Percentiles rank a stretch among this genome's conserved stretches.
Conservation (phyloP, 345 rosid genomes). For the Hirschfeldia incana region DNA sequence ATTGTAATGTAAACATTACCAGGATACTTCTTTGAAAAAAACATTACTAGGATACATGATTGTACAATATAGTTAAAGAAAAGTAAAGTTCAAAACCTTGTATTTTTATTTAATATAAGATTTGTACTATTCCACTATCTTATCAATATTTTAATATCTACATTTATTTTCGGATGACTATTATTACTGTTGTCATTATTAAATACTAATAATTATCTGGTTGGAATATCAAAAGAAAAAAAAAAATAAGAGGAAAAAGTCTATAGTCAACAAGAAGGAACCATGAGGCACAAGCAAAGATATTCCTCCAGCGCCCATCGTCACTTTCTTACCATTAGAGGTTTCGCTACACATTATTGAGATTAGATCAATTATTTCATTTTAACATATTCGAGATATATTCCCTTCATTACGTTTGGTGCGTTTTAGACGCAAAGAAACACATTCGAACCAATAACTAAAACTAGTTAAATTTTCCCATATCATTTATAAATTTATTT, state of each 20-base stretch:
- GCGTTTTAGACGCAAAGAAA: slow-evolving; percentile 22
- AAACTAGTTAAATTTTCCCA: slow-evolving; percentile 2
- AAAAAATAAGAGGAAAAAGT: slow-evolving; percentile 31
- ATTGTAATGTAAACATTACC: not conserved
- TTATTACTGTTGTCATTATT: not conserved
- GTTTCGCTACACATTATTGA: slow-evolving; percentile 9
- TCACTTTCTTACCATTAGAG: slow-evolving; percentile 41
- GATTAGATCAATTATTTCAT: not conserved
- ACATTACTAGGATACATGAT: not conserved
- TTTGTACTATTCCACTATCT: not conserved
- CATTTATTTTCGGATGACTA: not conserved
- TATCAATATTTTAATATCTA: not conserved
- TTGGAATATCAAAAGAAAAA: slow-evolving; percentile 26
- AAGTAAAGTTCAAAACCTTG: not conserved
- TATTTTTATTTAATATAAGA: not conserved
- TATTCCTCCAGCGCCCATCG: slow-evolving; percentile 34
- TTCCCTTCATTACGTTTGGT: not conserved
- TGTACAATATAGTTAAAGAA: not conserved
- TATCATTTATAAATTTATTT: not conserved
- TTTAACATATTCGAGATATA: not conserved
- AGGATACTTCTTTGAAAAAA: not conserved
- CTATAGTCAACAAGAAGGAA: slow-evolving; percentile 41
- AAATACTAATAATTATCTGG: not conserved
- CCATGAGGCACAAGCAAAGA: slow-evolving; percentile 40
- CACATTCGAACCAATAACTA: not conserved